Base-by-base conservation (phyloP, 1,284 basidiomycete genomes). In the Singerocomus rubriflavus region DNA sequence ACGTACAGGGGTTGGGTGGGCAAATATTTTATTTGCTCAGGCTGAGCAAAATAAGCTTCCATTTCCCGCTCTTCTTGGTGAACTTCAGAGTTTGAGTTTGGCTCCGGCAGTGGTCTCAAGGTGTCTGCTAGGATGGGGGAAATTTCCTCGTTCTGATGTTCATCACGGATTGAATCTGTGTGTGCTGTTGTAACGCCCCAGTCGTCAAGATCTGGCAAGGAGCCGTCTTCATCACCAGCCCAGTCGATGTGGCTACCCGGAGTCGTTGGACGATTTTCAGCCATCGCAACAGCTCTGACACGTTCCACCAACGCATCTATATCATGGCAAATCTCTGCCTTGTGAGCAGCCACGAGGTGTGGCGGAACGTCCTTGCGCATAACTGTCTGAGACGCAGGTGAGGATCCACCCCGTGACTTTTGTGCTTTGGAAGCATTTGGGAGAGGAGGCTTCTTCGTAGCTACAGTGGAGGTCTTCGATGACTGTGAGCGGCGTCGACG, bases 221-320 rank as follows among this genome's bases (percentile, higher is more conserved):
- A 82, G 61, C 89, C 88, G 56, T 91, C 88, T 52, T 91, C 88
- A 53, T 90, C 87, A 30, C 83, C 84, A 29, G 88, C 88, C 88
- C 88, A 91, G 67, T 91, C 88, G 48, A 90, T 85, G 55, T 89
- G 86, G 55, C 82, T 87, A 35, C 83, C 82, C 10, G 85, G 85
- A 0, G 85, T 86, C n/a, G 77, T 71, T 14, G 85, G 83, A 33
- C 84, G 72, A 55, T 84, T 73, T 38, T 78, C 73, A 27, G 73
- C 80, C 79, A 87, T 85, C 5, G 84, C 85, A 11, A 80, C 78
- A 11, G 85, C 81, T 38, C 85, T 72, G 16, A 85, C 80, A 49
- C 80, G 82, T 62, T 89, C 84, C 9, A 88, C 85, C 8, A 88
- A 72, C 14, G 79, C 80, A 64, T 87, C 82, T 46, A 88, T 82